Base-by-base conservation (phyloP, 179 eudicot genomes). In the Heliamphora pulchella region DNA sequence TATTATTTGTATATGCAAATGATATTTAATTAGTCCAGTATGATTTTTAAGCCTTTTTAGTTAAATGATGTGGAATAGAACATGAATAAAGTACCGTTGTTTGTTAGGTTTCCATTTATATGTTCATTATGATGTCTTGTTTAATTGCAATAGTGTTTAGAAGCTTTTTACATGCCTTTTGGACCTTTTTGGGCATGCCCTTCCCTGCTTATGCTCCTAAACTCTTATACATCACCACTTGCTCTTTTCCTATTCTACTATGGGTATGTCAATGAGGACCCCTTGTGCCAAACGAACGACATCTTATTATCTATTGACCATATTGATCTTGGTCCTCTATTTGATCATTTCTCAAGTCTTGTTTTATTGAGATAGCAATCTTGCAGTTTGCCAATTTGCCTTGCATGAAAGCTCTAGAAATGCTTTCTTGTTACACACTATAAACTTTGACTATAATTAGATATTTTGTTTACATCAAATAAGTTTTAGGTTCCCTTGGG, bases 201-300 rank as follows among this genome's bases (percentile, higher is more conserved):
- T 69, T 69, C 44, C 73, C 53, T 69, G 73, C 73, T 44, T 10
- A 69, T 13, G 11, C 51, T 70, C 74, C 55, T 70, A 70, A 15
- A 48, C 54, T 11, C 14, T 3, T n/a, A 17, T 46, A 31, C 39
- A 17, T 22, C 2, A 44, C 11, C 11, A 8, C 74, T 46, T 70
- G 55, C 54, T 22, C 47, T 44, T 7, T 68, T 1, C 54, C 22
- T 11, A 15, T 22, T 44, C 0, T 70, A 2, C 4, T 47, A 20
- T 47, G 54, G 44, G 51, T 22, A 13, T 47, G 31, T 54, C 55
- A 47, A 46, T 8, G 13, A 46, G 74, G 74, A 47, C 74, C 72
- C 14, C 20, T 68, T 68, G 15, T 14, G 48, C 1, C n/a, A 68
- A 3, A 43, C 13, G 71, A 41, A 41, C 50, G 0, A 13, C 50